Base-by-base conservation (phyloP, 257 asterid species). In the Solanum bukasovii region DNA sequence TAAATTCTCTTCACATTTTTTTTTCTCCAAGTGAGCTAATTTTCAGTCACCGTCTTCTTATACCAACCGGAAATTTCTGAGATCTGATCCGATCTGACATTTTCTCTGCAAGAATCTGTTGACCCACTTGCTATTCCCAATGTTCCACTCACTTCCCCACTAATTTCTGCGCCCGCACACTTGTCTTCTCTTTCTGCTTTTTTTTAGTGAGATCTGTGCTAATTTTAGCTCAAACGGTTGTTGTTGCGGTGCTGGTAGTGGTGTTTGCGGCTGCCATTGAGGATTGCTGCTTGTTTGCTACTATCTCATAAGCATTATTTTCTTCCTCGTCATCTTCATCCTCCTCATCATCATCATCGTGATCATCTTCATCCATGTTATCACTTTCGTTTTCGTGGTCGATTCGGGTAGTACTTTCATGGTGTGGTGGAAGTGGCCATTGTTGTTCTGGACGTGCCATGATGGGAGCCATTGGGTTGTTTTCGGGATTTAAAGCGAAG, bases 371-470 rank as follows among this genome's bases (percentile, higher is more conserved):
- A 16, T 90, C 93, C 61, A 85, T 83, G 61, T 90, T 85, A 2
- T 91, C 91, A 29, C 90, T 84, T 25, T 90, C 96, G 11, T 75
- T 35, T 13, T 46, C 88, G 3, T 71, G 83, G 2, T 92, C 93
- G 91, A 89, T 87, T 77, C 29, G 59, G 87, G 67, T 59, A 8
- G 31, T 82, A 84, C 59, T 70, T 78, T 56, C 35, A 37, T 37
- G 65, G 29, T 85, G 86, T 27, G 71, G 87, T 9, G 90, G 90
- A 35, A 88, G 88, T 5, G 99, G 99, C 99, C 99, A 96, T 73
- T 96, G 99, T 87, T 96, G 98, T 78, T 96, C 98, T 31, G 99
- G 99, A 44, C 91, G 92, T 33, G 97, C 99, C 99, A 96, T 97
- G 73, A 97, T 95, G 4, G 98, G 95, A 34, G 83, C 81, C 95